Percentiles rank a stretch among this genome's conserved stretches.
Conservation (phyloP, 2,329 filamentous ascomycete genomes). For the Colletotrichum neosansevieriae region DNA sequence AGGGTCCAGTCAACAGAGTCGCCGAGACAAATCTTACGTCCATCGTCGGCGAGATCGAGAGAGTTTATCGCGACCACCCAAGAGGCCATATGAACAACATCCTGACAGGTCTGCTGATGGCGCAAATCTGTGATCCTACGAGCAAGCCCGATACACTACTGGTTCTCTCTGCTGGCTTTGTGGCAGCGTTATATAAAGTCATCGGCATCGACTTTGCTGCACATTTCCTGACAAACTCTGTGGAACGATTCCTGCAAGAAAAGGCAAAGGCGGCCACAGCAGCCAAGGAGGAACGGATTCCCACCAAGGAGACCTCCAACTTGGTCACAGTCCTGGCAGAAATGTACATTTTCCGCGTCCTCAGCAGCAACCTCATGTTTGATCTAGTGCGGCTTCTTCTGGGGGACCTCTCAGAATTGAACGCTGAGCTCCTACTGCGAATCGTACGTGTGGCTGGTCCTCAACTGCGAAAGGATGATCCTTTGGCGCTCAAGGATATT, state of each 20-base stretch:
- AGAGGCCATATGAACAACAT: constrained; percentile 89
- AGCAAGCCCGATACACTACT: constrained; percentile 88
- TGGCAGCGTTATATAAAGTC: constrained; percentile 87
- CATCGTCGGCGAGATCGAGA: constrained; percentile 85
- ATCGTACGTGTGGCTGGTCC: constrained; percentile 86
- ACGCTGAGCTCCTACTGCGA: constrained; percentile 88
- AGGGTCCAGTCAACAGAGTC: constrained; percentile 91
- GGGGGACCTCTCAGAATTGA: constrained; percentile 80
- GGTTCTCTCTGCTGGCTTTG: constrained; percentile 90
- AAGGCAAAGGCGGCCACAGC: constrained; percentile 62
- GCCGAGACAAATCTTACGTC: constrained; percentile 91
- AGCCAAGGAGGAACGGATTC: constrained; percentile 46
- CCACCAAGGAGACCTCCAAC: constrained; percentile 76
- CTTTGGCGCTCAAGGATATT: constrained; percentile 89
- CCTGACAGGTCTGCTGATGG: constrained; percentile 81
- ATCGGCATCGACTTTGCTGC: constrained; percentile 92
- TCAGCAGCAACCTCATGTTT: constrained; percentile 86
- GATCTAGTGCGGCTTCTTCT: constrained; percentile 89
- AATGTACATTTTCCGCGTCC: constrained; percentile 91
- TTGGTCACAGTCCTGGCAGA: constrained; percentile 85
- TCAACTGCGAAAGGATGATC: constrained; percentile 89
- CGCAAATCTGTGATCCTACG: constrained; percentile 83
- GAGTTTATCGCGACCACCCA: constrained; percentile 84
- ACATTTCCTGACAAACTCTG: constrained; percentile 82
- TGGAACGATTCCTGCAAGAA: constrained; percentile 78